Conservation (phyloP, 2,329 filamentous ascomycete species). For the Anthostomella pinea region DNA sequence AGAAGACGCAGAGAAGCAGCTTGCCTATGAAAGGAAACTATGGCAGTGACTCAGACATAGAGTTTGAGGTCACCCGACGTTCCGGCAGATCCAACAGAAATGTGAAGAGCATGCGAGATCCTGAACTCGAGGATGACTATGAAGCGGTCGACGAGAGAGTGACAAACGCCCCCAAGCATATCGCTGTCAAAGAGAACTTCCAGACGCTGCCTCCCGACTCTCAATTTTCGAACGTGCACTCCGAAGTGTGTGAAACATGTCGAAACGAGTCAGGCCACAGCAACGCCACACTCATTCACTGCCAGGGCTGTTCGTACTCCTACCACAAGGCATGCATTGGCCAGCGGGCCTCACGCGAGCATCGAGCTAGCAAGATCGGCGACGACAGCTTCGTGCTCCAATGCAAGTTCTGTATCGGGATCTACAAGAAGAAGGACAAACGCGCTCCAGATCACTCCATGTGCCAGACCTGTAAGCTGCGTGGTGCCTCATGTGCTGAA, state of each 20-base stretch:
- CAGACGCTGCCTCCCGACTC: slow-evolving; percentile 57
- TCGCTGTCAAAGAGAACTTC: slow-evolving; percentile 73
- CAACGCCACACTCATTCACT: slow-evolving; percentile 74
- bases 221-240: slow-evolving; percentile 69
- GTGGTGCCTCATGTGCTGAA: slow-evolving; percentile 68
- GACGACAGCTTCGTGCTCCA: slow-evolving; percentile 80
- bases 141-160: slow-evolving; percentile 47
- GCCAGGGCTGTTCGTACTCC: slow-evolving; percentile 82
- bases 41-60: slow-evolving; percentile 43
- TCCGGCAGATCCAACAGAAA: slow-evolving; percentile 47
- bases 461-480: slow-evolving; percentile 67
- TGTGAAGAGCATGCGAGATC: slow-evolving; percentile 47
- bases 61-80: slow-evolving; percentile 50
- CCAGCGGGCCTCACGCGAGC: slow-evolving; percentile 69
- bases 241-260: slow-evolving; percentile 70
- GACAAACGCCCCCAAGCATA: slow-evolving; percentile 48
- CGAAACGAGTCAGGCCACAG: slow-evolving; percentile 47
- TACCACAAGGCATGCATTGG: slow-evolving; percentile 87
- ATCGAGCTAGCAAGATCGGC: slow-evolving; percentile 82
- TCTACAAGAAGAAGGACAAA: slow-evolving; percentile 64
- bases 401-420: slow-evolving; percentile 78
- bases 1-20: slow-evolving; percentile 11
- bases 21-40: slow-evolving; percentile 21
- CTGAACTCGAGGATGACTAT: slow-evolving; percentile 58
- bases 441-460: slow-evolving; percentile 66